Percentiles rank a stretch among this genome's conserved stretches.
These are phyloP conservation scores for Monilinia vaccinii-corymbosi DNA, from an alignment of 2,329 filamentous ascomycete genomes.

Conservation along the genomic window DNA sequence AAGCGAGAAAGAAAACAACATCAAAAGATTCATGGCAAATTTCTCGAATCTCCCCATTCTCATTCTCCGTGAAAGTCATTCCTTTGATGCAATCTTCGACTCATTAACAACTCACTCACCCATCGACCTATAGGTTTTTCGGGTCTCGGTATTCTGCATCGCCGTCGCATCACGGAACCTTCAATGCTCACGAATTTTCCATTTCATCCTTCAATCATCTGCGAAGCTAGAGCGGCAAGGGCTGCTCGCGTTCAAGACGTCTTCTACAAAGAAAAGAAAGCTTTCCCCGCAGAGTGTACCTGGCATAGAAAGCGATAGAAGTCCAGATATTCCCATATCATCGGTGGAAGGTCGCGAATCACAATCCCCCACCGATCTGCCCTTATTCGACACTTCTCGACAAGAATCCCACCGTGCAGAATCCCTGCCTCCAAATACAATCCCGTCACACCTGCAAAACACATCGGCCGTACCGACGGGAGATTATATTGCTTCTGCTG, in stretches of 20 bases:
- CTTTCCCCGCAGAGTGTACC: conserved; percentile 36
- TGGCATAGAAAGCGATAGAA: conserved; percentile 18
- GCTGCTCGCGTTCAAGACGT: conserved; percentile 65
- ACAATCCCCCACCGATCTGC: conserved; percentile 36
- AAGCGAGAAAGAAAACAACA: no score
- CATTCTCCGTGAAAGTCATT: background rate
- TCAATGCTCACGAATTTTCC: conserved; percentile 15
- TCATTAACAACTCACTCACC: background rate
- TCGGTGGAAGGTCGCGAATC: conserved; percentile 33
- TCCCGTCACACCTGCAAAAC: conserved; percentile 37
- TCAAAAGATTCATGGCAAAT: no score
- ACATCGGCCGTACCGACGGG: conserved; percentile 34
- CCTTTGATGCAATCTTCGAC: background rate
- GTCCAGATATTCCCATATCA: conserved; percentile 25
- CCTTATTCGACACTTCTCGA: conserved; percentile 32
- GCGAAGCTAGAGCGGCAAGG: conserved; percentile 29
- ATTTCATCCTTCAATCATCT: conserved; percentile 12
- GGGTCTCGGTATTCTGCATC: conserved; percentile 12
- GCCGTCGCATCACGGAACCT: background rate
- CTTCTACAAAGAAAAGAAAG: conserved; percentile 67
- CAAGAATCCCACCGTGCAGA: conserved; percentile 16
- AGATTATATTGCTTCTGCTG: conserved; percentile 46
- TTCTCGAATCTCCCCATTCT: background rate
- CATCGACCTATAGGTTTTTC: no score
- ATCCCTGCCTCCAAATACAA: conserved; percentile 39